phyloP scores from a whole-genome alignment of 2,329 filamentous ascomycete genomes.

The Sclerotinia borealis region DNA sequence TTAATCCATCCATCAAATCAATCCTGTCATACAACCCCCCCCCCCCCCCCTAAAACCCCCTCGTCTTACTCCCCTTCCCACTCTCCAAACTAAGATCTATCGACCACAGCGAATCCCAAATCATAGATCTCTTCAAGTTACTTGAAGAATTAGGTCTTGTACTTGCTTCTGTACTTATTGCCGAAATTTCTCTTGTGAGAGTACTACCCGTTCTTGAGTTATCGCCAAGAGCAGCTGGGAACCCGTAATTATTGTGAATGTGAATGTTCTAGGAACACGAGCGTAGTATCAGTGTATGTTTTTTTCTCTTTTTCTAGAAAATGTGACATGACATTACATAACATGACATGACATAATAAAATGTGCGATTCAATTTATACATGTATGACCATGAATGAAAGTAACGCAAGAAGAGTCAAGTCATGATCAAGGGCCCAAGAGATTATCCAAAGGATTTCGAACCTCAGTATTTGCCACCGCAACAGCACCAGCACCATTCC shows the following conservation, averaged over 20 bases:
- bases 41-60: not conserved
- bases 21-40: not conserved
- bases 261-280: slow-evolving; percentile 16
- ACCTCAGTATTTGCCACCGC: slow-evolving; percentile 23
- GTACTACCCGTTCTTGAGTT: too few relatives aligned
- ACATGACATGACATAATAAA: not conserved
- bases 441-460: slow-evolving; percentile 26
- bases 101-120: slow-evolving; percentile 59
- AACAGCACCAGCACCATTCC: slow-evolving; percentile 14
- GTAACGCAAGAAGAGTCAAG: not conserved
- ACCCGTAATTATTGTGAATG: not conserved
- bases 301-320: not conserved
- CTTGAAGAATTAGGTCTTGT: slow-evolving; percentile 26
- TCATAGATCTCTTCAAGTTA: slow-evolving; percentile 43
- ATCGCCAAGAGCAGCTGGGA: not conserved
- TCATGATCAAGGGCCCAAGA: slow-evolving; percentile 25
- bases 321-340: not conserved
- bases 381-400: not conserved
- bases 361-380: not conserved
- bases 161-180: too few relatives aligned
- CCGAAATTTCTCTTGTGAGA: not conserved
- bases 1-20: not conserved
- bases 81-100: slow-evolving; percentile 52
- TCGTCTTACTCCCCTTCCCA: slow-evolving; percentile 18
- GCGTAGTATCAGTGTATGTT: slow-evolving; percentile 23